phyloP scores from a whole-genome alignment of 1,284 basidiomycete species.

The Cryptococcus sp. region DNA sequence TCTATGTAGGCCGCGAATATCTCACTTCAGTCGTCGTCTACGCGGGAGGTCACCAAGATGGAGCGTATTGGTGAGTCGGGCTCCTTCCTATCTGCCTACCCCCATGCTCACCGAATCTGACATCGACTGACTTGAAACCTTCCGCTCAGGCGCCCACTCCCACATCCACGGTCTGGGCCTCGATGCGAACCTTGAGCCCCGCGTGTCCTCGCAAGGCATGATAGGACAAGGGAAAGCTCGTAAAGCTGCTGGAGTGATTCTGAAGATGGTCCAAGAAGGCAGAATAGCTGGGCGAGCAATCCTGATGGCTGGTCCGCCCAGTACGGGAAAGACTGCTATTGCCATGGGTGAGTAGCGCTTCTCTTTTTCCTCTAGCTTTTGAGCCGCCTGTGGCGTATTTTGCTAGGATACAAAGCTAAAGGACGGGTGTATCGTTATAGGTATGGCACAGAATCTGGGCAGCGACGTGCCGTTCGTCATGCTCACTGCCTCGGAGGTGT shows the following conservation, averaged over 20 bases:
- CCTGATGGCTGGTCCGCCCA: slow-evolving; percentile 93
- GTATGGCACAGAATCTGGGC: slow-evolving; percentile 94
- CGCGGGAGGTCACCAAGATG: slow-evolving; percentile 91
- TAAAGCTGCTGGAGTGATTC: slow-evolving; percentile 94
- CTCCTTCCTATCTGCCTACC: neutral
- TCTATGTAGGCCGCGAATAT: slow-evolving; percentile 52
- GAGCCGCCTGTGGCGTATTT: neutral
- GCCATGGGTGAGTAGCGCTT: slow-evolving; percentile 70
- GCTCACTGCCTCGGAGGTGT: slow-evolving; percentile 96
- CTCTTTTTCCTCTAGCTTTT: no score
- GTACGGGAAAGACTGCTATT: slow-evolving; percentile 96
- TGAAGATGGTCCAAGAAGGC: slow-evolving; percentile 97
- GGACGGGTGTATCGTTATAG: slow-evolving; percentile 55
- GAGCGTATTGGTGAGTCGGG: slow-evolving; percentile 78
- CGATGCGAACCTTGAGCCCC: slow-evolving; percentile 85
- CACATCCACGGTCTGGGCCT: slow-evolving; percentile 93
- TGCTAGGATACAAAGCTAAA: neutral
- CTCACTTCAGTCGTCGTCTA: slow-evolving; percentile 50
- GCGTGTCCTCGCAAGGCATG: slow-evolving; percentile 83
- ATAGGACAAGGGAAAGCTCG: slow-evolving; percentile 93
- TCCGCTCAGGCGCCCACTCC: slow-evolving; percentile 80
- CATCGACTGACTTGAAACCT: neutral
- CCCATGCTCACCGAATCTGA: neutral
- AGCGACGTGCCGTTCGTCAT: slow-evolving; percentile 95
- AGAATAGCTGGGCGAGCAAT: slow-evolving; percentile 93